Evolutionary conservation across 768 basidiomycete species (phyloP).

Genomic region (Lactarius sp.): DNA sequence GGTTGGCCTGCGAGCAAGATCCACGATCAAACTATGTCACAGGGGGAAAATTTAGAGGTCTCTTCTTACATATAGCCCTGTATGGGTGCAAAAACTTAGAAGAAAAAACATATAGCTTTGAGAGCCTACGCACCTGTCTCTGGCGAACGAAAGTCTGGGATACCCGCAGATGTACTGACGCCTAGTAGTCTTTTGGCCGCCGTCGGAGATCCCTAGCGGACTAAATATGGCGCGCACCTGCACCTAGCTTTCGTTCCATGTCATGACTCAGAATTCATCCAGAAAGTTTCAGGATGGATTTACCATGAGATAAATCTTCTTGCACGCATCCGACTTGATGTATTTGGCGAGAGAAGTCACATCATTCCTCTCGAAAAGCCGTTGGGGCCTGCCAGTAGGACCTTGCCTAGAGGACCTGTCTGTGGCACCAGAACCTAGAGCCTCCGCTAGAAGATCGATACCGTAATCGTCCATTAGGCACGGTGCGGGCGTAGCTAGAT

Average conservation of each 20-base stretch:
- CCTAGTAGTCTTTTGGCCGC: slow-evolving; percentile 37
- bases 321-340: slow-evolving; percentile 31
- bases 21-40: background rate
- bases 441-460: slow-evolving; percentile 1
- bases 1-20: slow-evolving; percentile 52
- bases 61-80: slow-evolving; percentile 51
- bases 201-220: background rate
- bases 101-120: background rate
- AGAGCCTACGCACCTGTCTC: slow-evolving; percentile 56
- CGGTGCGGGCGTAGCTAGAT: background rate
- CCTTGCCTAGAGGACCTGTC: background rate
- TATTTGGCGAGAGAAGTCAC: slow-evolving; percentile 29
- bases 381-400: background rate
- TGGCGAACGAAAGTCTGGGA: slow-evolving; percentile 87
- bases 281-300: slow-evolving; percentile 2
- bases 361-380: slow-evolving; percentile 17
- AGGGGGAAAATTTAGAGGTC: background rate
- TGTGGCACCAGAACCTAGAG: background rate
- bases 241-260: slow-evolving; percentile 18
- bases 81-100: background rate
- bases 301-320: slow-evolving; percentile 32
- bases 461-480: slow-evolving; percentile 16
- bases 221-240: slow-evolving; percentile 15
- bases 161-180: slow-evolving; percentile 74
- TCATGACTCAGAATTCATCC: background rate